phyloP scores from a whole-genome alignment of 208 protist species.

The Acanthamoeba royreba region DNA sequence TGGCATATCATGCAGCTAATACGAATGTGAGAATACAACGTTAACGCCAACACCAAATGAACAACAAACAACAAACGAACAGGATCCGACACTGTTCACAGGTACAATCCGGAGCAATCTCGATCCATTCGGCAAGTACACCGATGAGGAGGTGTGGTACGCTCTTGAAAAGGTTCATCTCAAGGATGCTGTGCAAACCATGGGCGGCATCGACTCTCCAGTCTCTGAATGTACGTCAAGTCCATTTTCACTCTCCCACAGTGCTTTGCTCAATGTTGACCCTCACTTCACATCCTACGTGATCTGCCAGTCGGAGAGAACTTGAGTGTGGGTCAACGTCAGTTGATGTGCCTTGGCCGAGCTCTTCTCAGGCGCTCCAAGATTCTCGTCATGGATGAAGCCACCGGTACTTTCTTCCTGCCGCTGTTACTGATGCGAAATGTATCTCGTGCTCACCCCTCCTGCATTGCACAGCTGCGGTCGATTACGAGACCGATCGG shows the following conservation, averaged over 20 bases:
- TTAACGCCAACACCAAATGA: no score
- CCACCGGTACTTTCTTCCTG: slow-evolving; percentile 10
- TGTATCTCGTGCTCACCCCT: no score
- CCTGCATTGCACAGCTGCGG: no score
- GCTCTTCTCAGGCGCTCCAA: slow-evolving; percentile 18
- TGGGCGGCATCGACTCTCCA: slow-evolving; percentile 55
- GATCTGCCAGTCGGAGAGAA: slow-evolving; percentile 62
- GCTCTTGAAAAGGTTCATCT: slow-evolving; percentile 59
- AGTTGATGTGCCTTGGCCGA: slow-evolving; percentile 55
- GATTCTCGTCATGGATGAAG: slow-evolving; percentile 91
- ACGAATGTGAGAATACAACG: no score
- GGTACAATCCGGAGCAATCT: slow-evolving; percentile 77
- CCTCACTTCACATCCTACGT: no score
- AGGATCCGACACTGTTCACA: slow-evolving; percentile 78
- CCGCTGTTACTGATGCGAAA: no score
- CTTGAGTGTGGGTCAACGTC: slow-evolving; percentile 52
- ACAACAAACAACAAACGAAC: neutral
- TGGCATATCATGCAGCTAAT: no score
- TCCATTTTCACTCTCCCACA: no score
- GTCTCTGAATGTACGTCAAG: slow-evolving; percentile 39
- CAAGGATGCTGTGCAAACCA: neutral
- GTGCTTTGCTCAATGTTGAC: no score
- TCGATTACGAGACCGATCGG: slow-evolving; percentile 74
- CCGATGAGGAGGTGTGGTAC: slow-evolving; percentile 58
- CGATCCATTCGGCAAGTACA: slow-evolving; percentile 75